Percentiles rank a stretch among this genome's conserved stretches.
phyloP scores from a whole-genome alignment of 2,329 filamentous ascomycete genomes.

The Claviceps fusiformis region DNA sequence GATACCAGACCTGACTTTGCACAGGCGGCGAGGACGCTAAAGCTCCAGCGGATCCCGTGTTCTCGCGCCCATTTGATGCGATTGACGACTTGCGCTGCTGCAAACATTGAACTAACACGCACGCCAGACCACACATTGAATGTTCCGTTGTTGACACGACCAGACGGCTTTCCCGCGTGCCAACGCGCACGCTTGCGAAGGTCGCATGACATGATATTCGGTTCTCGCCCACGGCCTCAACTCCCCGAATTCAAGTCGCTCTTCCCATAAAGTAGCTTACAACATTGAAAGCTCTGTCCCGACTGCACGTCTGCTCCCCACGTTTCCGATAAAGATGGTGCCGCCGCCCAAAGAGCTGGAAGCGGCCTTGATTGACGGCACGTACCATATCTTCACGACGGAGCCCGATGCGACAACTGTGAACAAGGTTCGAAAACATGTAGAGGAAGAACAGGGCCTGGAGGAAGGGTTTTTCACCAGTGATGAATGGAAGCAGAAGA shows the following conservation, averaged over 20 bases:
- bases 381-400: slow-evolving; percentile 29
- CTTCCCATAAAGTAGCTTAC: too few species aligned
- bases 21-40: background rate
- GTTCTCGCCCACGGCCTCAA: background rate
- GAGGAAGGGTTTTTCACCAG: slow-evolving; percentile 36
- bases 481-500: slow-evolving; percentile 42
- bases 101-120: too few species aligned
- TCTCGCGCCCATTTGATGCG: too few species aligned
- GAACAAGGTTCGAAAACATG: slow-evolving; percentile 40
- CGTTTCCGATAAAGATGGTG: slow-evolving; percentile 7
- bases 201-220: background rate
- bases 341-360: slow-evolving; percentile 29
- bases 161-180: background rate
- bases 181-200: background rate
- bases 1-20: too few species aligned
- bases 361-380: slow-evolving; percentile 31
- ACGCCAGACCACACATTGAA: too few species aligned
- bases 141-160: too few species aligned
- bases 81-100: too few species aligned
- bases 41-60: too few species aligned
- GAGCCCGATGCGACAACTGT: slow-evolving; percentile 38
- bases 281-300: too few species aligned
- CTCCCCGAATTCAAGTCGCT: background rate
- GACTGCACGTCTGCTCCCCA: background rate
- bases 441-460: slow-evolving; percentile 34